Conservation (phyloP, 495 filamentous ascomycete species). For the Aspergillus heteromorphus region DNA sequence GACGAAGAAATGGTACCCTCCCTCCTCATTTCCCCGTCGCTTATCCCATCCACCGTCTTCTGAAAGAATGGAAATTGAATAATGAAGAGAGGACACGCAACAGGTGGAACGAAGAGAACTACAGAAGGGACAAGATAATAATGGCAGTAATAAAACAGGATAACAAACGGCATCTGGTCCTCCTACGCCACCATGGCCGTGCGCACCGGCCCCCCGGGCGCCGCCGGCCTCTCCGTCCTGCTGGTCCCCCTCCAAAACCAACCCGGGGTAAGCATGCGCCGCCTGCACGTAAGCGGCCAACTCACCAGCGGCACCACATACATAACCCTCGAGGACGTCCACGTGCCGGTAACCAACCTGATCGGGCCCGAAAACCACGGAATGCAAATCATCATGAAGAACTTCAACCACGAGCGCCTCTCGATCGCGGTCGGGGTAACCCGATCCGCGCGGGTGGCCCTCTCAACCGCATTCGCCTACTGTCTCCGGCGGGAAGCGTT, state of each 20-base stretch:
- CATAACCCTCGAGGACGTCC: constrained; percentile 70
- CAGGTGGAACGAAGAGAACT: too few species aligned
- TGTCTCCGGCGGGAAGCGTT: constrained; percentile 69
- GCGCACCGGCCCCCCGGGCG: constrained; percentile 64
- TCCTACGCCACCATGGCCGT: constrained; percentile 70
- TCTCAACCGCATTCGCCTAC: constrained; percentile 62
- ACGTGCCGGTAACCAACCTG: constrained; percentile 63
- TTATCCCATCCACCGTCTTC: too few species aligned
- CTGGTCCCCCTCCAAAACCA: constrained; percentile 61
- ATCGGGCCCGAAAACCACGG: constrained; percentile 66
- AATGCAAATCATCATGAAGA: constrained; percentile 74
- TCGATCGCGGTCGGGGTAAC: constrained; percentile 59
- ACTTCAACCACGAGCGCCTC: constrained; percentile 79
- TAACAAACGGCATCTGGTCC: constrained; percentile 74
- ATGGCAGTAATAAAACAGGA: too few species aligned
- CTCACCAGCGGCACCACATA: constrained; percentile 63
- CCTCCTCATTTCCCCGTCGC: too few species aligned
- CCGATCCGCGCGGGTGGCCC: constrained; percentile 58
- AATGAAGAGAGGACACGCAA: too few species aligned
- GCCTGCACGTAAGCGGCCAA: constrained; percentile 56
- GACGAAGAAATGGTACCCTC: constrained; percentile 78
- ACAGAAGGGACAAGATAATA: too few species aligned
- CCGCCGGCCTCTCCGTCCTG: constrained; percentile 57
- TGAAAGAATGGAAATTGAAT: too few species aligned
- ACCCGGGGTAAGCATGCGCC: constrained; percentile 60